A percentile compares a stretch with the other conserved stretches of the same genome.
Conservation (phyloP, 441 rosid species). For the Gossypium schwendimanii region DNA sequence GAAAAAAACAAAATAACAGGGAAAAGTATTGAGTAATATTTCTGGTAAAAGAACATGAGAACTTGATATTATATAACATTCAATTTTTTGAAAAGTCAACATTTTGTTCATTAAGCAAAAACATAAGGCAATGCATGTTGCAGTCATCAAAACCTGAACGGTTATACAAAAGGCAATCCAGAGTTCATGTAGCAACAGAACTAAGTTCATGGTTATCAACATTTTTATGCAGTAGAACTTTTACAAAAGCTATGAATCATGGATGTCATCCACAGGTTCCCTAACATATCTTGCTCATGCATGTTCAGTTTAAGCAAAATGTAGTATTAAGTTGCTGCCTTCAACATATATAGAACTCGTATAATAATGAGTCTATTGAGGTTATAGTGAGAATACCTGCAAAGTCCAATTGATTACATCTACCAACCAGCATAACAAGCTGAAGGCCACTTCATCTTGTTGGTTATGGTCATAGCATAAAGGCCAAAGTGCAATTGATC, state of each 20-base stretch:
- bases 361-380: not conserved
- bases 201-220: not conserved
- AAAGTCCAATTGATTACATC: slow-evolving; percentile 42
- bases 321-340: not conserved
- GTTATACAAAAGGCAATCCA: not conserved
- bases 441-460: slow-evolving; percentile 46
- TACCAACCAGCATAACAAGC: slow-evolving; percentile 66
- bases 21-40: not conserved
- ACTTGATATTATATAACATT: not conserved
- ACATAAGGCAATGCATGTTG: not conserved
- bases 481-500: slow-evolving; percentile 57
- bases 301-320: not conserved
- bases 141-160: not conserved
- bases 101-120: not conserved
- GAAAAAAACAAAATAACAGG: not conserved
- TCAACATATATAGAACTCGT: not conserved
- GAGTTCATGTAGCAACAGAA: not conserved
- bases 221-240: not conserved
- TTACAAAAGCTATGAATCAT: not conserved
- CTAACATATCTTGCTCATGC: not conserved
- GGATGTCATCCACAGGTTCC: not conserved
- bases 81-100: not conserved
- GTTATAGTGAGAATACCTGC: not conserved
- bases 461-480: slow-evolving; percentile 70
- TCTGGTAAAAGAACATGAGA: not conserved